Evolutionary conservation across 2,329 filamentous ascomycete genomes (phyloP), one percentile per base, ranked within the genome.

Genomic region (Aspergillus fumigatus): DNA sequence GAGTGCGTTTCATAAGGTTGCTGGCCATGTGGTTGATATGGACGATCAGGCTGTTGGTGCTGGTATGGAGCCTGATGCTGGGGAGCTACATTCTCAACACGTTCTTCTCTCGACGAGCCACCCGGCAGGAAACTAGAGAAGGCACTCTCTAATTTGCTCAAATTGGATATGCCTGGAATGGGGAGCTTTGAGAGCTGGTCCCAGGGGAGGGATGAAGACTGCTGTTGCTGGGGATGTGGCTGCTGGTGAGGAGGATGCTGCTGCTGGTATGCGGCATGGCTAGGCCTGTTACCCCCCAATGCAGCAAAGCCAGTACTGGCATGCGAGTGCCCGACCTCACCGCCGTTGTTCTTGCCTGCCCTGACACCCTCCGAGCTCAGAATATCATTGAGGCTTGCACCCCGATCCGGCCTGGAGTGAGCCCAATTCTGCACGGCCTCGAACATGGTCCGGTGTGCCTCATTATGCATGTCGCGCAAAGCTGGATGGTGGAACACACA

Each of bases 401-500:
- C 82, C 47, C 85, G 85, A 59, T 88, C 86, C 3, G 85, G 80
- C 56, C 87, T 82, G 63, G 86, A 83, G 51, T 90, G 82, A 0
- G 84, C 87, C 93, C 93, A 99, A 57, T 83, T 81, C 66, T 89
- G 84, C 2, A 99, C 91, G 0, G 89, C 90, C 54, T 86, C 82
- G 76, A 90, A 97, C 94, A 99, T 99, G 52, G 87, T 86, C 48
- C 84, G 83, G 62, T 97, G 94, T 27, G 94, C 86, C 70, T 96
- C 89, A 56, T 89, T 78, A 55, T 81, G 79, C 54, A 89, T 86
- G 64, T 94, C 84, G 25, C 93, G 87, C 29, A 91, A 79, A 6
- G 89, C 88, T 1, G 94, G 94, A 70, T 99, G 94, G 72, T 99
- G 94, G 77, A 97, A 96, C 10, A 90, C 86, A 25, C 84, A 84